A percentile compares a stretch with the other conserved stretches of the same genome.
Evolutionary conservation across 306 rosid species (phyloP).

Genomic region (Ormosia emarginata): DNA sequence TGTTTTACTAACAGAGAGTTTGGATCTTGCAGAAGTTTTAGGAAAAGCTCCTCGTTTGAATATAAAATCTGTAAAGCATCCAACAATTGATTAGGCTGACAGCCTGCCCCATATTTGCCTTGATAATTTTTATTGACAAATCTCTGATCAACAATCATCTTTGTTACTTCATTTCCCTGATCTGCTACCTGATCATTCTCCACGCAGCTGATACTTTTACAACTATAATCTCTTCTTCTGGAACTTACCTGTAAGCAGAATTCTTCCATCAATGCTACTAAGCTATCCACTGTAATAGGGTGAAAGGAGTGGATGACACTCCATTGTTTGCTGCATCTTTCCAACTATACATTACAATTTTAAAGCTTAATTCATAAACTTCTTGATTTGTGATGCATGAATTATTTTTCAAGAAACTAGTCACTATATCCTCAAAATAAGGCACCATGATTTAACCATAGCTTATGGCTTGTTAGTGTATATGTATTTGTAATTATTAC

Average conservation of each 20-base stretch:
- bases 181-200: conserved; percentile 26
- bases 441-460: background rate
- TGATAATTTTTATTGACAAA: conserved; percentile 34
- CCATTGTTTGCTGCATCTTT: background rate
- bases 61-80: conserved; percentile 66
- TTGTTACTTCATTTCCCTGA: conserved; percentile 40
- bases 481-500: background rate
- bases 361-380: background rate
- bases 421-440: background rate
- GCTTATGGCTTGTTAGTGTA: background rate
- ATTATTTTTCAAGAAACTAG: conserved; percentile 1
- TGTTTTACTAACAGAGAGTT: conserved; percentile 62
- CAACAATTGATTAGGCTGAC: conserved; percentile 54
- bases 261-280: conserved; percentile 18
- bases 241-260: conserved; percentile 30
- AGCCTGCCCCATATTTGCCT: conserved; percentile 38
- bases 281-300: background rate
- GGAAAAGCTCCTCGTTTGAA: conserved; percentile 68
- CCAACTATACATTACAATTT: background rate
- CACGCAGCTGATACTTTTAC: conserved; percentile 40
- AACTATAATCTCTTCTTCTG: conserved; percentile 43
- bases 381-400: background rate
- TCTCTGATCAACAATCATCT: conserved; percentile 45
- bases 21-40: conserved; percentile 70
- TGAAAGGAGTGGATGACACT: background rate